These are phyloP conservation scores for Suhomyces bribrorum DNA, from an alignment of 1,139 yeast genomes.

Conservation along the genomic window DNA sequence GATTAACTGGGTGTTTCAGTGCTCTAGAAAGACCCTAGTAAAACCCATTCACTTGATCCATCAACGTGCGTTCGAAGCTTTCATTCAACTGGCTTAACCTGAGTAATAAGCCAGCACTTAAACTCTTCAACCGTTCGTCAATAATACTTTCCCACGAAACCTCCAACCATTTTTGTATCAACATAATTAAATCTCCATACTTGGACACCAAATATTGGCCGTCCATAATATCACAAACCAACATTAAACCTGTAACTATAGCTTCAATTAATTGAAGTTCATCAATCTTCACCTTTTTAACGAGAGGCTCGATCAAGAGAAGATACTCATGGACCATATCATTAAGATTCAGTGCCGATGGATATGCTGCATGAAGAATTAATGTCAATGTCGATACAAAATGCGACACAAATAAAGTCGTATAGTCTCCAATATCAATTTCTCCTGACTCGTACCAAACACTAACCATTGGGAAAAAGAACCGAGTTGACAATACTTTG, in stretches of 20 bases:
- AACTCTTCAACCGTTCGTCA: slow-evolving; percentile 45
- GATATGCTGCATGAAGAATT: slow-evolving; percentile 58
- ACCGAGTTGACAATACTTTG: slow-evolving; percentile 44
- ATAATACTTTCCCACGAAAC: slow-evolving; percentile 48
- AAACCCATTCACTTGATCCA: slow-evolving; percentile 18
- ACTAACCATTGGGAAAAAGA: slow-evolving; percentile 58
- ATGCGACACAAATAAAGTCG: slow-evolving; percentile 57
- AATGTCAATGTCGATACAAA: slow-evolving; percentile 59
- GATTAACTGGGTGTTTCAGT: too few relatives aligned
- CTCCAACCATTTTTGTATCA: slow-evolving; percentile 43
- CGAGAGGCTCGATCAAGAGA: slow-evolving; percentile 34
- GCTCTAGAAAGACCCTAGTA: background rate
- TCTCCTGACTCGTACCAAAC: slow-evolving; percentile 53
- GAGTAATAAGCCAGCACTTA: slow-evolving; percentile 54
- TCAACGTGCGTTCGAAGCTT: slow-evolving; percentile 16
- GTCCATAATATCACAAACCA: slow-evolving; percentile 49
- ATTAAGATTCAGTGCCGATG: slow-evolving; percentile 47
- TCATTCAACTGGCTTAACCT: slow-evolving; percentile 31
- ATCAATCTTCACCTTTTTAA: slow-evolving; percentile 24
- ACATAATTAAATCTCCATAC: slow-evolving; percentile 32
- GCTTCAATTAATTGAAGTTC: slow-evolving; percentile 47
- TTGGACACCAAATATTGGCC: slow-evolving; percentile 33
- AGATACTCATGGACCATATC: slow-evolving; percentile 63
- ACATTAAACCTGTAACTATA: slow-evolving; percentile 45
- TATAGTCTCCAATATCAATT: slow-evolving; percentile 54